phyloP scores from a whole-genome alignment of 768 basidiomycete species.

The Astraeus odoratus region DNA sequence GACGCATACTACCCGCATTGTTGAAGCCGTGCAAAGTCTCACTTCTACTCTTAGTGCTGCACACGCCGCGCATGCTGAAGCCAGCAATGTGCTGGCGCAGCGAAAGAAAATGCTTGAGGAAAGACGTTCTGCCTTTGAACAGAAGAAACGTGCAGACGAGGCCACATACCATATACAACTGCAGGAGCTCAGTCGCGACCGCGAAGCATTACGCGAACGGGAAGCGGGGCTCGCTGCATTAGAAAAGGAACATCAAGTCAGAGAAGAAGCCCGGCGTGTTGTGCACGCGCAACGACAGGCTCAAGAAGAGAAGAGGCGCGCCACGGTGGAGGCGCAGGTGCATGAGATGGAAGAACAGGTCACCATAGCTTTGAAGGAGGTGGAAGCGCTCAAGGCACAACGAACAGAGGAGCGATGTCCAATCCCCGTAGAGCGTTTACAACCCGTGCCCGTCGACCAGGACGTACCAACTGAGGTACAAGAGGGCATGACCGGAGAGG shows the following conservation, averaged over 20 bases:
- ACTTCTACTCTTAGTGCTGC: constrained; percentile 2
- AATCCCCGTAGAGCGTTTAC: background rate
- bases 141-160: constrained; percentile 13
- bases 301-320: constrained; percentile 20
- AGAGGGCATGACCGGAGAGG: constrained; percentile 18
- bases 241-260: constrained; percentile 19
- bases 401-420: constrained; percentile 3
- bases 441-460: background rate
- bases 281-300: constrained; percentile 17
- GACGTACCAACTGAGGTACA: constrained; percentile 14
- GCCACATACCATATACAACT: constrained; percentile 13
- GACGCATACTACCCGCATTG: constrained; percentile 5
- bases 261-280: constrained; percentile 18
- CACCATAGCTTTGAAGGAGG: constrained; percentile 11
- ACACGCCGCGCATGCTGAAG: constrained; percentile 11
- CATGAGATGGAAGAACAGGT: constrained; percentile 16
- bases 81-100: constrained; percentile 10
- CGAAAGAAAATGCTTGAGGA: constrained; percentile 11
- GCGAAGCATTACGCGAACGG: constrained; percentile 15
- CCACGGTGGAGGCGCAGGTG: constrained; percentile 11
- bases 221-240: constrained; percentile 12
- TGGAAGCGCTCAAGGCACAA: constrained; percentile 8
- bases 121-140: constrained; percentile 16
- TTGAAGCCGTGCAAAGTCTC: constrained; percentile 11
- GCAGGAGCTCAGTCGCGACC: constrained; percentile 14